phyloP scores from a whole-genome alignment of 2,329 filamentous ascomycete genomes.

The Blumeriella jaapii region DNA sequence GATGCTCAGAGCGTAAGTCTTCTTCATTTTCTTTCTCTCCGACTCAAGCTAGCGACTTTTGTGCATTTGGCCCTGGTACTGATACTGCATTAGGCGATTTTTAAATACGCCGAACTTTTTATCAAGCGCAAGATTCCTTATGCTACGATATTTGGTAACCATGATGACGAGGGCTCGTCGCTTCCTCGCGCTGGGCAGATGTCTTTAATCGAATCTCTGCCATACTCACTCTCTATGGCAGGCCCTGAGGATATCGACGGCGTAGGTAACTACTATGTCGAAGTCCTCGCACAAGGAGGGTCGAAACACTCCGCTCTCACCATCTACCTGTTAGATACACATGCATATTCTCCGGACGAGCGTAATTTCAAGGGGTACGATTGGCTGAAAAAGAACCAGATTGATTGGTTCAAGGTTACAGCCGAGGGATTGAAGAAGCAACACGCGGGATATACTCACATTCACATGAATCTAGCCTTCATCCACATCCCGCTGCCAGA shows the following conservation, averaged over 20 bases:
- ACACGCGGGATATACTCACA: slow-evolving; percentile 76
- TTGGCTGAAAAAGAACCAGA: slow-evolving; percentile 91
- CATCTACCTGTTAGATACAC: slow-evolving; percentile 89
- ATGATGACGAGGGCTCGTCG: slow-evolving; percentile 79
- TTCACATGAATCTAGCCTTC: slow-evolving; percentile 92
- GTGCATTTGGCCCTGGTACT: slow-evolving; percentile 10
- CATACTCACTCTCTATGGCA: slow-evolving; percentile 76
- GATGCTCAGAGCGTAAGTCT: slow-evolving; percentile 72
- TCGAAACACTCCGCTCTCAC: slow-evolving; percentile 84
- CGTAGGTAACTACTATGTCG: slow-evolving; percentile 88
- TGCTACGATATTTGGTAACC: slow-evolving; percentile 90
- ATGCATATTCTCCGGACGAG: slow-evolving; percentile 85
- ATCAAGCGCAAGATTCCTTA: slow-evolving; percentile 85
- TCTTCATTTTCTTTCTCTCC: background rate
- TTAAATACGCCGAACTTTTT: slow-evolving; percentile 80
- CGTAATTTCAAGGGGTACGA: slow-evolving; percentile 85
- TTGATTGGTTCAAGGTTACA: slow-evolving; percentile 84
- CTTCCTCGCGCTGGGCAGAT: slow-evolving; percentile 70
- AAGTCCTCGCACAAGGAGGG: slow-evolving; percentile 69
- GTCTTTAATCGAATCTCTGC: slow-evolving; percentile 73
- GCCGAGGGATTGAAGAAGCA: slow-evolving; percentile 61
- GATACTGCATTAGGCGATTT: slow-evolving; percentile 53
- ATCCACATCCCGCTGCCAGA: slow-evolving; percentile 96
- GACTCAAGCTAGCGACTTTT: background rate
- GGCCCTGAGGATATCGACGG: slow-evolving; percentile 79